phyloP scores from a whole-genome alignment of 495 filamentous ascomycete species.

The Trichoderma reesei region DNA sequence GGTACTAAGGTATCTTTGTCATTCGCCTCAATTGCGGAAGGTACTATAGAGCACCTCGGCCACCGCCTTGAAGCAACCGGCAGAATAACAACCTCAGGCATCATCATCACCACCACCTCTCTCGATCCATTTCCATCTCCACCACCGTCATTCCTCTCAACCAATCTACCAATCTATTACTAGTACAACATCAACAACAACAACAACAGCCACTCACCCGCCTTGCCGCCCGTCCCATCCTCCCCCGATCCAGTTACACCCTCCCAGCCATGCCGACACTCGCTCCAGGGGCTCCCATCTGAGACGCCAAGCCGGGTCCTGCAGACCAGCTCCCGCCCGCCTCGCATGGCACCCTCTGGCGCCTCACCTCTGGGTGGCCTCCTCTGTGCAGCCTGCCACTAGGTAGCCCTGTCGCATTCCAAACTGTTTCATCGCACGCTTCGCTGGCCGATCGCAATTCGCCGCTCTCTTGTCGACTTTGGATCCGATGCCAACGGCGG shows the following conservation, averaged over 20 bases:
- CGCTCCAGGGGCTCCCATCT: constrained; percentile 3
- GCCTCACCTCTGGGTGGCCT: neutral
- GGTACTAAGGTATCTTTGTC: no score
- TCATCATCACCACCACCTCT: no score
- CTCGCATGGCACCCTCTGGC: no score
- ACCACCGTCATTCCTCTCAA: no score
- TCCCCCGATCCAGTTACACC: neutral
- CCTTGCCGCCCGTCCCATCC: neutral
- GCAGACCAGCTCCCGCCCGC: neutral
- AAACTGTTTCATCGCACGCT: neutral
- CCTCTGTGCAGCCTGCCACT: neutral
- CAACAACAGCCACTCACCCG: neutral
- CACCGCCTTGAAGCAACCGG: no score
- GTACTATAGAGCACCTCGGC: no score
- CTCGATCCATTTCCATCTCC: no score
- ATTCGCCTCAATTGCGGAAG: no score
- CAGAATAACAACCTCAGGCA: no score
- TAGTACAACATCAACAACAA: no score
- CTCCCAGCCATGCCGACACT: constrained; percentile 4
- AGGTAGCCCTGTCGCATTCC: no score
- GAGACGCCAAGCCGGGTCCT: neutral
- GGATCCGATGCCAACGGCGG: neutral
- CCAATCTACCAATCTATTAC: no score
- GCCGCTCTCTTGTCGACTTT: neutral
- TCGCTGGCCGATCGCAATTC: constrained; percentile 5